phyloP scores from a whole-genome alignment of 805 yeast genomes.

The Metschnikowia drakensbergensis region DNA sequence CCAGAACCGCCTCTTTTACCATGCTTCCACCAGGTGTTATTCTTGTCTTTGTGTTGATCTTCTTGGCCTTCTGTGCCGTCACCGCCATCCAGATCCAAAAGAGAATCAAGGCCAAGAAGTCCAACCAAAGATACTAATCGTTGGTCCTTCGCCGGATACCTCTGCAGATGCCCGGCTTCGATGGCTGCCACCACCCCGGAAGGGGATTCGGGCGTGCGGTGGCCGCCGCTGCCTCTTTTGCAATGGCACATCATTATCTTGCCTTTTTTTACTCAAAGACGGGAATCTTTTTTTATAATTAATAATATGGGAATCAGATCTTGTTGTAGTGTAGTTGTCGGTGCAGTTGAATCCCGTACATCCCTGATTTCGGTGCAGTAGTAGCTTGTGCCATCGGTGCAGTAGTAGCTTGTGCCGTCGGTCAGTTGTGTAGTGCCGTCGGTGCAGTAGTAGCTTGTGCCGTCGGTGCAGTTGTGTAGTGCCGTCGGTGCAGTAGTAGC shows the following conservation, averaged over 20 bases:
- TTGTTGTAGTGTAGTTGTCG: not conserved
- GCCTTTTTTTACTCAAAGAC: conserved; percentile 16
- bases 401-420: too few species aligned
- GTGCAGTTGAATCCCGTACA: too few species aligned
- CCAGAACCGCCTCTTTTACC: conserved; percentile 16
- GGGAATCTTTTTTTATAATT: conserved; percentile 21
- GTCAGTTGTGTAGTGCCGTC: too few species aligned
- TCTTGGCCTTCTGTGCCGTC: conserved; percentile 43
- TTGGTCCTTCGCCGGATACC: conserved; percentile 2
- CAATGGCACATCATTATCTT: conserved; percentile 15
- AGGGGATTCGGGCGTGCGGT: not conserved
- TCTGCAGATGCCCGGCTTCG: not conserved
- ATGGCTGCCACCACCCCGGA: not conserved
- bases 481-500: too few species aligned
- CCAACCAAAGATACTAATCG: conserved; percentile 23
- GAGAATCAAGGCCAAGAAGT: conserved; percentile 41
- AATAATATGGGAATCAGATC: conserved; percentile 20
- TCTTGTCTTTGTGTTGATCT: conserved; percentile 57
- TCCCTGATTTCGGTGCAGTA: too few species aligned
- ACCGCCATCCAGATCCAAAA: conserved; percentile 36
- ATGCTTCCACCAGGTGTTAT: conserved; percentile 76
- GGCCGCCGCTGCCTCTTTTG: not conserved
- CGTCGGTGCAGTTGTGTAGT: too few species aligned
- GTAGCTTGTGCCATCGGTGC: too few species aligned
- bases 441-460: too few species aligned